A percentile compares a stretch with the other conserved stretches of the same genome.
Conservation (phyloP, 2,329 filamentous ascomycete species). For the Beauveria sp. region DNA sequence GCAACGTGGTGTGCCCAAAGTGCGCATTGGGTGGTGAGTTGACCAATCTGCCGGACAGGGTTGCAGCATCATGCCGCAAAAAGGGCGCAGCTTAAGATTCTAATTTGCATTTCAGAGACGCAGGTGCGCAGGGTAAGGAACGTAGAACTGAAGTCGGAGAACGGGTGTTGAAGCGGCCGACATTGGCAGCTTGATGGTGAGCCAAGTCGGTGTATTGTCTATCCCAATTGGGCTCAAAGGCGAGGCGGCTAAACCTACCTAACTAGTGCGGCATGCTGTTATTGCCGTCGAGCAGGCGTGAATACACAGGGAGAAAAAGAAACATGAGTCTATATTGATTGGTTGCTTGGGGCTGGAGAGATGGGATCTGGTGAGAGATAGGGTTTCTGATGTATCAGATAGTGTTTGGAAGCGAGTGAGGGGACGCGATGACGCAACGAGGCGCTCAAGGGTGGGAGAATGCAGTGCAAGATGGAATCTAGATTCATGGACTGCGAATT, state of each 20-base stretch:
- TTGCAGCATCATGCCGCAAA: no score
- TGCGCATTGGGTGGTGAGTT: no score
- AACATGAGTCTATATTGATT: background rate
- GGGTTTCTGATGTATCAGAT: background rate
- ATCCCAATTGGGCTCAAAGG: no score
- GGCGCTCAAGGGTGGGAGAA: background rate
- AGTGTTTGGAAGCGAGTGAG: background rate
- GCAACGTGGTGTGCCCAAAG: no score
- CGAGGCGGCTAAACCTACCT: no score
- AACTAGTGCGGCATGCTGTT: no score
- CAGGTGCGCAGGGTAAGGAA: no score
- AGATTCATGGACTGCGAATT: background rate
- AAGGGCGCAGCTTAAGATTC: no score
- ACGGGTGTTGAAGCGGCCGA: background rate
- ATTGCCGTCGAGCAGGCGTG: background rate
- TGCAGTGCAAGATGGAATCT: background rate
- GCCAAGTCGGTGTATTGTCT: no score
- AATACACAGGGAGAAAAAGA: background rate
- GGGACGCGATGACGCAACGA: slow-evolving; percentile 1
- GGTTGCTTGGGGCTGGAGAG: background rate
- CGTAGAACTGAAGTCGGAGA: no score
- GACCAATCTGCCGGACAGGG: no score
- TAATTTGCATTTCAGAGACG: no score
- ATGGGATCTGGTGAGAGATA: background rate
- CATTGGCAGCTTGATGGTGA: background rate